Evolutionary conservation across 257 asterid genomes (phyloP), one percentile per base, ranked within the genome.

Genomic region (Datura wrightii): DNA sequence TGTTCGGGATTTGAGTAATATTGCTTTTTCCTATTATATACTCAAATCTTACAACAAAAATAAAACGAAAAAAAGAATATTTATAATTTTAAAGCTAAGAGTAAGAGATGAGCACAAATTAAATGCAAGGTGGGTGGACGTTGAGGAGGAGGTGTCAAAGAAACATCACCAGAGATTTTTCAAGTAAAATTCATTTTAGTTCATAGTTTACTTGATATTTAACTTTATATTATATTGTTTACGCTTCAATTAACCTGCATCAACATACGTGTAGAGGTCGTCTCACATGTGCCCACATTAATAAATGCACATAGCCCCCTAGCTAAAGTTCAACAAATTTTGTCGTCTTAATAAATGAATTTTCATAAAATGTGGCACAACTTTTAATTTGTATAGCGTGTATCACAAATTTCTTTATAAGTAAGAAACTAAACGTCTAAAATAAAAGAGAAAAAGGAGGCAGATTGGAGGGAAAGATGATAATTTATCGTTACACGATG

Each of bases 121-220:
- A 65, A 65, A 50, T 58, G 69, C 53, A 10, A 83, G 72, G 74
- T 65, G 54, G 84, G 55, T 78, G 71, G 82, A 84, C 58, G 84
- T 53, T 4, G 84, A 39, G 59, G 83, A 14, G 39, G 24, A 37
- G 19, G 82, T 90, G 94, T 91, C 95, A 89, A 92, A 74, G 79
- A 81, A 87, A 72, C 90, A 84, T 90, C 54, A 76, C 90, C 90
- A 87, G 82, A 31, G 58, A 0, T 24, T 24, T 24, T 24, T 24
- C 31, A 24, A 24, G 31, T 24, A 24, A 24, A 24, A 24, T 24
- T 24, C 31, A 24, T 24, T 24, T 24, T 24, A 24, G 1, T 24
- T 24, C 31, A 24, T 24, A 24, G 1, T 24, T 24, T 24, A 24
- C 31, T 24, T 24, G 31, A 24, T 24, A 24, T 24, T 24, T 24